Base-by-base conservation (phyloP, 169 alveolate genomes). In the Plasmodium relictum region DNA sequence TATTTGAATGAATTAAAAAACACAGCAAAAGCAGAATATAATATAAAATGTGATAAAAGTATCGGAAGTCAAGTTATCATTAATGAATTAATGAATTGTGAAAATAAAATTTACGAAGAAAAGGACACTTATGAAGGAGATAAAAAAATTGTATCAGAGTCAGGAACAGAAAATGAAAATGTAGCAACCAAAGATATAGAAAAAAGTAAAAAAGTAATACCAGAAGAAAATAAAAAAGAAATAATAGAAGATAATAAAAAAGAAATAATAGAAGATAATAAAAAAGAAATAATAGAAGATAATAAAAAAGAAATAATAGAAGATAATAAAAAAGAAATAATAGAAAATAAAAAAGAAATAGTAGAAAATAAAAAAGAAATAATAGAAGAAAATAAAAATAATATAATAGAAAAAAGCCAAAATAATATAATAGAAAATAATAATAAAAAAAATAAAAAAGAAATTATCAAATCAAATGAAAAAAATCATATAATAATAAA, bases 401-500 rank as follows among this genome's bases (percentile, higher is more conserved):
- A 16, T 54, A 22, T 62, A 9, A 20, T 6, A 6, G 42, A 7
- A 61, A 18, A 61, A 61, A 66, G 7, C 26, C 31, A 12, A 50
- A 61, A 74, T 10, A 41, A 42, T 39, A 26, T n/a, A 10, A 42
- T 16, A 48, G 74, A 41, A 74, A 20, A 74, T 61, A 74, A 50
- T 44, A 31, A 26, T 24, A 20, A 78, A 78, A 63, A 63, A 78
- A 24, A 44, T 37, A 78, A 39, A 18, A 26, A 41, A 48, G 70
- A 69, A 26, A 44, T 44, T 50, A 58, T 26, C 14, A 65, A 16
- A 1, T 56, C 65, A n/a, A 45, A 62, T 56, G 61, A 59, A 78
- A 78, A 78, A 66, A 48, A 78, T 63, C 78, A 66, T 48, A 78
- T 78, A 44, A 31, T 78, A 41, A 78, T 78, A 78, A 78, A 78